phyloP scores from a whole-genome alignment of 225 moss, liverwort and hornwort genomes.

The Pseudisothecium myosuroides region DNA sequence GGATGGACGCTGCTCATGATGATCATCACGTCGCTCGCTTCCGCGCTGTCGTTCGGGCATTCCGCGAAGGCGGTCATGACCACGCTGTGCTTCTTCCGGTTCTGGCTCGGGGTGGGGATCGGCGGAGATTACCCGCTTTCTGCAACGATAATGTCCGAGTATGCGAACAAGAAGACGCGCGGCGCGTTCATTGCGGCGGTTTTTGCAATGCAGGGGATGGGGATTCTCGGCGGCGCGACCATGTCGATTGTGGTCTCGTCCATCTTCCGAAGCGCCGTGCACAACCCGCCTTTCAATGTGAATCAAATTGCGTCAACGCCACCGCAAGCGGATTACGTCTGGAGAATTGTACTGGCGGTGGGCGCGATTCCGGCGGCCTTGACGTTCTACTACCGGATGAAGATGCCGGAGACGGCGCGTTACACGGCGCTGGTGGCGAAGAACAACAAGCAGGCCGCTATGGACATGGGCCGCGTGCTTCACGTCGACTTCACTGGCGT shows the following conservation, averaged over 20 bases:
- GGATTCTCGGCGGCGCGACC: slow-evolving; percentile 11
- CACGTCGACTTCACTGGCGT: slow-evolving; percentile 34
- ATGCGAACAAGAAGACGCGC: slow-evolving; percentile 14
- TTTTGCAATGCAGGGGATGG: slow-evolving; percentile 20
- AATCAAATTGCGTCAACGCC: slow-evolving; percentile 21
- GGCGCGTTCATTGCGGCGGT: slow-evolving; percentile 26
- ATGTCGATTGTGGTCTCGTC: slow-evolving; percentile 2
- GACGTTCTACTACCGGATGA: slow-evolving; percentile 45
- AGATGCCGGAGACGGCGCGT: slow-evolving; percentile 59
- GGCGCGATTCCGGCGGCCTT: slow-evolving; percentile 46
- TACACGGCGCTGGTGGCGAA: slow-evolving; percentile 54
- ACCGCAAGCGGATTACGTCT: slow-evolving; percentile 33
- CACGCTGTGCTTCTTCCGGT: slow-evolving; percentile 25
- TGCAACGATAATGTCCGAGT: slow-evolving; percentile 15
- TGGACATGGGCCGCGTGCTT: slow-evolving; percentile 47
- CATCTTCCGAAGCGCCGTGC: slow-evolving; percentile 1
- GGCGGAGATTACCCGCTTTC: slow-evolving; percentile 13
- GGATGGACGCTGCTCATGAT: slow-evolving; percentile 18
- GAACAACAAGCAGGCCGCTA: slow-evolving; percentile 36
- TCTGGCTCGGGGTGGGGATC: slow-evolving; percentile 21
- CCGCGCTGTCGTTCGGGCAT: slow-evolving; percentile 34
- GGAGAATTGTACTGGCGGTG: slow-evolving; percentile 35
- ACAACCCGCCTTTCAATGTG: slow-evolving; percentile 2
- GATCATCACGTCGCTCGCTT: slow-evolving; percentile 9
- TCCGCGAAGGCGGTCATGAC: slow-evolving; percentile 28